Evolutionary conservation across 345 rosid species (phyloP).

Genomic region (Moringa oleifera): DNA sequence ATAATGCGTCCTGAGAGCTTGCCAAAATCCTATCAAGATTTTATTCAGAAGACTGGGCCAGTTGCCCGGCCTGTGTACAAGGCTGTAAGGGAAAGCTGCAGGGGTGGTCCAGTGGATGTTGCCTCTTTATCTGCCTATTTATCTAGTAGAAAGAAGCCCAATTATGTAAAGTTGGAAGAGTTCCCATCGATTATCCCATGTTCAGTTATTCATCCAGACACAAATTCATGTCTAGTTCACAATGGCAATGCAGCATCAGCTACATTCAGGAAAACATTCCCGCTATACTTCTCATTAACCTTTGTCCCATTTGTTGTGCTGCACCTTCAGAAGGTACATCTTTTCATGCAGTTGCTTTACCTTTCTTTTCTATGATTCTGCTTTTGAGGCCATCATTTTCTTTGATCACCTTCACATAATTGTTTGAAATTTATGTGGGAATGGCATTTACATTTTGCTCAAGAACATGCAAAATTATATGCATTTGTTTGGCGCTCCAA

Average conservation of each 20-base stretch:
- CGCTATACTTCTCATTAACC: constrained; percentile 93
- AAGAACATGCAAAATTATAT: neutral
- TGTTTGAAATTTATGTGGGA: too few relatives aligned
- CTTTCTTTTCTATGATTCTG: neutral
- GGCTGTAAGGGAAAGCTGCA: constrained; percentile 88
- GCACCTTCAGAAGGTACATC: constrained; percentile 77
- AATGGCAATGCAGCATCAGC: constrained; percentile 85
- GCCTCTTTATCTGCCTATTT: constrained; percentile 66
- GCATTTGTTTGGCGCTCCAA: neutral
- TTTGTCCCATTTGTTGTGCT: constrained; percentile 96
- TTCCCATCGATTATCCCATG: constrained; percentile 86
- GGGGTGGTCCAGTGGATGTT: constrained; percentile 80
- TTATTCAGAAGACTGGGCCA: constrained; percentile 97
- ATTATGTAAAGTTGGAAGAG: constrained; percentile 57
- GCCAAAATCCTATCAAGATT: constrained; percentile 91
- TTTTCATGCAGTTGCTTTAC: constrained; percentile 9
- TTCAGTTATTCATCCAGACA: constrained; percentile 82
- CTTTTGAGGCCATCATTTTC: neutral
- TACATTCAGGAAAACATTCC: constrained; percentile 94
- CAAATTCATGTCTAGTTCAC: constrained; percentile 71
- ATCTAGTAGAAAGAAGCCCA: constrained; percentile 40
- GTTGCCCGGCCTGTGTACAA: constrained; percentile 82
- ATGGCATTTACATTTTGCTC: neutral
- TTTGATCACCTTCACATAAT: too few relatives aligned
- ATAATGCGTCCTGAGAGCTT: constrained; percentile 97